phyloP scores from a whole-genome alignment of 225 moss, liverwort and hornwort species.

The Ulota crispa region DNA sequence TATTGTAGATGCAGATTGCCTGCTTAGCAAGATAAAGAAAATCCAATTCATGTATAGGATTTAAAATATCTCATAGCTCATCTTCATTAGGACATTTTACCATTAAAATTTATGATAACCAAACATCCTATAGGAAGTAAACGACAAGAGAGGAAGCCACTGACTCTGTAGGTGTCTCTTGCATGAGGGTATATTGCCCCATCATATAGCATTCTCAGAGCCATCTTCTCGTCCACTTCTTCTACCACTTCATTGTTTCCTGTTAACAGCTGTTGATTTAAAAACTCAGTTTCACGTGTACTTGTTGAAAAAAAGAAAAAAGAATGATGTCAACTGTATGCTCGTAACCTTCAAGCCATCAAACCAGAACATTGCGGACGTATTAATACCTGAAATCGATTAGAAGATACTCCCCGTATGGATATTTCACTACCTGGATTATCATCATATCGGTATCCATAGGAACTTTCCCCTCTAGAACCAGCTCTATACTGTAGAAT shows the following conservation, averaged over 20 bases:
- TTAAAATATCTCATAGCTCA: neutral
- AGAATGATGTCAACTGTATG: neutral
- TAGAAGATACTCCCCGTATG: conserved; percentile 53
- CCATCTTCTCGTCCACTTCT: conserved; percentile 69
- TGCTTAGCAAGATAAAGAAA: no score
- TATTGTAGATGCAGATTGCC: no score
- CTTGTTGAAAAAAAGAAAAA: neutral
- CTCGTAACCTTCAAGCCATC: neutral
- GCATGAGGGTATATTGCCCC: conserved; percentile 68
- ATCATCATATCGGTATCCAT: conserved; percentile 57
- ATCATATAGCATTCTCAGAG: conserved; percentile 61
- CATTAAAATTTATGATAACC: neutral
- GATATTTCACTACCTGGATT: conserved; percentile 58
- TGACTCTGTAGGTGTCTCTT: conserved; percentile 62
- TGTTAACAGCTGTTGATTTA: conserved; percentile 41
- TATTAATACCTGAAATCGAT: conserved; percentile 49
- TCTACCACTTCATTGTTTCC: conserved; percentile 50
- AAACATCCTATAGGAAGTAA: neutral
- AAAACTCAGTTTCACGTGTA: conserved; percentile 23
- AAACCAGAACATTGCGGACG: neutral
- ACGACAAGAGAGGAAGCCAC: conserved; percentile 20
- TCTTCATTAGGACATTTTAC: neutral
- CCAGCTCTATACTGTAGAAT: conserved; percentile 52
- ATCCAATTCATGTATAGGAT: no score
- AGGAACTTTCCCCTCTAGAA: conserved; percentile 39